Evolutionary conservation across 2,329 filamentous ascomycete species (phyloP).

Genomic region (Raffaelea albimanens): DNA sequence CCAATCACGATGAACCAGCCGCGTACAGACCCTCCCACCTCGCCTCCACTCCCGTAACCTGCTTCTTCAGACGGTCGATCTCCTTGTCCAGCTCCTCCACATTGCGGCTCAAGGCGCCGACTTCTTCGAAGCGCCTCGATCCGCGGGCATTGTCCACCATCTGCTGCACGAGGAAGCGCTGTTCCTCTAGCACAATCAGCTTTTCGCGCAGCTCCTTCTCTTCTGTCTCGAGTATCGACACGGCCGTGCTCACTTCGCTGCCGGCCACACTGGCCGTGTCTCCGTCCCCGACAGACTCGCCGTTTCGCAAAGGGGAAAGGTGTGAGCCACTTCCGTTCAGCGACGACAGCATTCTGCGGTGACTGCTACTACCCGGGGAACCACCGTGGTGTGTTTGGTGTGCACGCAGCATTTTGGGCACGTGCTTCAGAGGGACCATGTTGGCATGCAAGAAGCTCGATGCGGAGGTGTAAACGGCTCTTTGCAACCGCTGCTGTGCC

Average conservation of each 20-base stretch:
- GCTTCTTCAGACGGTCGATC: conserved; percentile 58
- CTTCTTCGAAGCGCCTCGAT: conserved; percentile 76
- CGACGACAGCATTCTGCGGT: conserved; percentile 19
- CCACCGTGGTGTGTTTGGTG: conserved; percentile 21
- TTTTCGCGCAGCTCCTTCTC: conserved; percentile 74
- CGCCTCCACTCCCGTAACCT: conserved; percentile 57
- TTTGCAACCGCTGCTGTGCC: conserved; percentile 67
- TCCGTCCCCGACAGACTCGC: conserved; percentile 29
- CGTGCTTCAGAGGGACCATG: conserved; percentile 76
- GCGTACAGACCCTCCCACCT: conserved; percentile 45
- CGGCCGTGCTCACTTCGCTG: conserved; percentile 42
- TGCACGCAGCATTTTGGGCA: conserved; percentile 54
- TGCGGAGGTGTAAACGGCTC: conserved; percentile 72
- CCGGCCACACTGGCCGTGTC: conserved; percentile 39
- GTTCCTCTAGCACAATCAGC: conserved; percentile 80
- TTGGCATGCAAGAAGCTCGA: conserved; percentile 78
- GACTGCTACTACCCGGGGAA: conserved; percentile 8
- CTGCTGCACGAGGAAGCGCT: conserved; percentile 77
- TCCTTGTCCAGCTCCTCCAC: conserved; percentile 73
- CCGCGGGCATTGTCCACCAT: conserved; percentile 75
- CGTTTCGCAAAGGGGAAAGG: conserved; percentile 35
- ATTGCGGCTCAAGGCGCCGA: conserved; percentile 68
- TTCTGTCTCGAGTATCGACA: conserved; percentile 62
- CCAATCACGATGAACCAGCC: conserved; percentile 8
- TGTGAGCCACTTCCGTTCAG: conserved; percentile 12